Percentiles rank a stretch among this genome's conserved stretches.
These are phyloP conservation scores for Inga leiocalycina DNA, from an alignment of 306 rosid species.

Conservation along the genomic window DNA sequence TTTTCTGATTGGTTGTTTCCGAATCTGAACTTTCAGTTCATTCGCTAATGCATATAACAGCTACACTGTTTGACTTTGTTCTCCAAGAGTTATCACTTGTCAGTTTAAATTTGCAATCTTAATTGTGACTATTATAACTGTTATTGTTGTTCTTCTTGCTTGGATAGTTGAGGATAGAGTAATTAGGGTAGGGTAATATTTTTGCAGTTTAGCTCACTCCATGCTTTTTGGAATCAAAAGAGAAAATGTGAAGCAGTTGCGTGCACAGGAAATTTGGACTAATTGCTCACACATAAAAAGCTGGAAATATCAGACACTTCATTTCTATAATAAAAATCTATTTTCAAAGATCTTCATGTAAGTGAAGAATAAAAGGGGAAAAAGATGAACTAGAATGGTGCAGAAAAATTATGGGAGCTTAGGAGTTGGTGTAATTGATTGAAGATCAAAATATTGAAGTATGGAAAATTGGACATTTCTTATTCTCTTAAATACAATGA, in stretches of 20 bases:
- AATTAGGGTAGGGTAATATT: neutral
- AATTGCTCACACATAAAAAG: neutral
- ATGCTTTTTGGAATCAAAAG: neutral
- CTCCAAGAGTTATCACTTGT: neutral
- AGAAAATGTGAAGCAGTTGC: neutral
- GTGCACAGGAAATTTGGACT: neutral
- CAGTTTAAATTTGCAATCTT: neutral
- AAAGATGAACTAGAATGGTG: neutral
- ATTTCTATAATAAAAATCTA: neutral
- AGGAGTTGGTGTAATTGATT: neutral
- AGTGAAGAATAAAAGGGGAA: neutral
- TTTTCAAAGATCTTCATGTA: neutral
- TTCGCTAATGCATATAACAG: neutral
- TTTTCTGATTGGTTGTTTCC: neutral
- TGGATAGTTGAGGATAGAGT: neutral
- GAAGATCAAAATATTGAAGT: neutral
- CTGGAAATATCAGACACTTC: neutral
- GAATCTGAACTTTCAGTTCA: neutral
- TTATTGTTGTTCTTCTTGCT: neutral
- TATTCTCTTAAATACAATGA: neutral
- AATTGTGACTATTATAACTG: neutral
- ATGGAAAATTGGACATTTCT: neutral
- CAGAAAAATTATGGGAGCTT: neutral
- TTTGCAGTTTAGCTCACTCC: neutral
- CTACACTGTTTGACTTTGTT: neutral